Percentiles rank a stretch among this genome's conserved stretches.
These are phyloP conservation scores for Fusarium xylarioides DNA, from an alignment of 2,329 filamentous ascomycete genomes.

Conservation along the genomic window DNA sequence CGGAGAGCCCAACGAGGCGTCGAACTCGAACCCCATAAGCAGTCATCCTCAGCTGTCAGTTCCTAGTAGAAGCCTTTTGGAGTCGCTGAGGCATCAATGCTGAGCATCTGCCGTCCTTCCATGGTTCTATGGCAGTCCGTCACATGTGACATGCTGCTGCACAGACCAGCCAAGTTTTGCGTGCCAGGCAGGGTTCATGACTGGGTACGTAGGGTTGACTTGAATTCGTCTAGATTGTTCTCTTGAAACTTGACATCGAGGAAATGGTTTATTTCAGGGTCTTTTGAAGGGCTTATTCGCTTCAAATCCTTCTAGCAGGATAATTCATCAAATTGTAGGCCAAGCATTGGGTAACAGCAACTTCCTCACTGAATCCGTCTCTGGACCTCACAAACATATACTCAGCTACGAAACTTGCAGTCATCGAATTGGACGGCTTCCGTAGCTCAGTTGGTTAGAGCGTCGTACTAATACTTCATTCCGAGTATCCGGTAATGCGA, in stretches of 20 bases:
- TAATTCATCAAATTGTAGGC: neutral
- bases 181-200: constrained; percentile 3
- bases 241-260: neutral
- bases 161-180: constrained; percentile 15
- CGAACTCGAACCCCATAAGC: constrained; percentile 19
- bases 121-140: constrained; percentile 26
- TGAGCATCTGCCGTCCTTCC: constrained; percentile 10
- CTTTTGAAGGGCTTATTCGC: no score
- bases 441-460: constrained; percentile 26
- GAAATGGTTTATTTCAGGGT: neutral
- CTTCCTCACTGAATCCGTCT: neutral
- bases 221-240: constrained; percentile 20
- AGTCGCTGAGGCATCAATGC: constrained; percentile 8
- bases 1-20: constrained; percentile 31
- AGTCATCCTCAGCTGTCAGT: constrained; percentile 19
- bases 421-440: constrained; percentile 15
- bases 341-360: neutral
- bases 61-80: neutral
- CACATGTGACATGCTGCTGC: constrained; percentile 34
- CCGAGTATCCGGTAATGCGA: constrained; percentile 17
- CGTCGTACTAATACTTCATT: constrained; percentile 24
- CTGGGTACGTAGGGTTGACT: neutral
- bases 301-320: neutral
- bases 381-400: rapidly evolving
- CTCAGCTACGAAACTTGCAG: rapidly evolving